Conservation (phyloP, 805 yeast genomes). For the Candida sphagnicola region DNA sequence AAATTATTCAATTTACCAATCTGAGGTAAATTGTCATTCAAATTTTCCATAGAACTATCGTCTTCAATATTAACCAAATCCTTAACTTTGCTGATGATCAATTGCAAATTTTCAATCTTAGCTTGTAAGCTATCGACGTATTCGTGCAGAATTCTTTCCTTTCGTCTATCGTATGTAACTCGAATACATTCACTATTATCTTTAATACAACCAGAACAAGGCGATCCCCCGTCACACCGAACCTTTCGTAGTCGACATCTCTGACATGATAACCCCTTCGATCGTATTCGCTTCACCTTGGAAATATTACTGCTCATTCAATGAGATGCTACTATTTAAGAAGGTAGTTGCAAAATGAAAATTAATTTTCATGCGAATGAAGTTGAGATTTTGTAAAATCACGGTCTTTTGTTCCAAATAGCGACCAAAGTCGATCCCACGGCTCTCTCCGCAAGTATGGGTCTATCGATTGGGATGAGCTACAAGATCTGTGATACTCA, state of each 20-base stretch:
- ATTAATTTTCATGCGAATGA: too few species aligned
- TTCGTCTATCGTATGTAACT: constrained; percentile 5
- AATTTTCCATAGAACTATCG: neutral
- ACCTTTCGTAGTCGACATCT: constrained; percentile 3
- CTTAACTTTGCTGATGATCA: neutral
- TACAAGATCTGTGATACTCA: too few species aligned
- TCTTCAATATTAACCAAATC: constrained; percentile 1
- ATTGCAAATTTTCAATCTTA: neutral
- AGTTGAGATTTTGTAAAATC: too few species aligned
- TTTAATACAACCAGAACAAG: constrained; percentile 7
- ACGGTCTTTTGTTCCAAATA: too few species aligned
- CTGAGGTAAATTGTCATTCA: neutral
- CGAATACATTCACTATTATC: constrained; percentile 4
- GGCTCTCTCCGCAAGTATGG: too few species aligned
- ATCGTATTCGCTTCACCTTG: neutral
- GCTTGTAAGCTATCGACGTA: constrained; percentile 4
- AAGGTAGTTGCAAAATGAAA: too few species aligned
- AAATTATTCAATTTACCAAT: neutral
- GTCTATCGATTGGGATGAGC: too few species aligned
- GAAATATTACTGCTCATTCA: neutral
- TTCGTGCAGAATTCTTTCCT: constrained; percentile 7
- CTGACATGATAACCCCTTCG: constrained; percentile 4
- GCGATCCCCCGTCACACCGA: constrained; percentile 8
- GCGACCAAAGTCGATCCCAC: too few species aligned
- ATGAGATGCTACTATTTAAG: too few species aligned